A percentile compares a stretch with the other conserved stretches of the same genome.
Evolutionary conservation across 306 rosid genomes (phyloP).

Genomic region (Corylus americana): DNA sequence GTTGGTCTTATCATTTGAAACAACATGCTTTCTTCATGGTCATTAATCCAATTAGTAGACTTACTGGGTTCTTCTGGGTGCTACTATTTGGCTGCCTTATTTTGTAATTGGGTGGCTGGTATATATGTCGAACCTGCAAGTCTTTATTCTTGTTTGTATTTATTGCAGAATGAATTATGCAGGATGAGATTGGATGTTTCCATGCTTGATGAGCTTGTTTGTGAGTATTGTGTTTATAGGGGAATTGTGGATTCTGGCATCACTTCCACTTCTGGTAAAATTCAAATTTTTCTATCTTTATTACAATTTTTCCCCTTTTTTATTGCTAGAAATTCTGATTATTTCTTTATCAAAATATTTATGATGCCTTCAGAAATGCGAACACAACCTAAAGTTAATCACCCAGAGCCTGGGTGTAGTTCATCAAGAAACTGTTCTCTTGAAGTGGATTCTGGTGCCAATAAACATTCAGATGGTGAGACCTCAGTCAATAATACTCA

Average conservation of each 20-base stretch:
- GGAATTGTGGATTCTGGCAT: constrained; percentile 85
- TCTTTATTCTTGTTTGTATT: constrained; percentile 26
- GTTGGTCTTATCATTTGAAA: neutral
- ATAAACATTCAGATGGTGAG: constrained; percentile 84
- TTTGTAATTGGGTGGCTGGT: neutral
- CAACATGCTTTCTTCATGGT: constrained; percentile 2
- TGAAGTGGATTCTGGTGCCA: constrained; percentile 59
- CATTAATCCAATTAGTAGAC: neutral
- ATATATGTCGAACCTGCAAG: neutral
- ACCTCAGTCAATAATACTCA: constrained; percentile 63
- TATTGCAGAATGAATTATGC: constrained; percentile 90
- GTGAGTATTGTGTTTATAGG: constrained; percentile 91
- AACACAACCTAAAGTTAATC: constrained; percentile 58
- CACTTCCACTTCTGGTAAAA: constrained; percentile 40
- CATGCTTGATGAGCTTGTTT: constrained; percentile 93
- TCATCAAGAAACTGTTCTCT: constrained; percentile 65
- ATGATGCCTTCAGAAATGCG: constrained; percentile 48
- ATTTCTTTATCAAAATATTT: constrained; percentile 16
- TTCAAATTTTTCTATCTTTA: constrained; percentile 1
- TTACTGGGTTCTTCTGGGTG: neutral
- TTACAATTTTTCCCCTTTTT: neutral
- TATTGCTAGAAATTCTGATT: constrained; percentile 15
- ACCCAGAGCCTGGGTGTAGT: constrained; percentile 46
- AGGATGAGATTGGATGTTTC: constrained; percentile 83
- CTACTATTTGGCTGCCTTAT: neutral